Evolutionary conservation across 2,329 filamentous ascomycete genomes (phyloP).

Genomic region (Teratosphaeriaceae sp.): DNA sequence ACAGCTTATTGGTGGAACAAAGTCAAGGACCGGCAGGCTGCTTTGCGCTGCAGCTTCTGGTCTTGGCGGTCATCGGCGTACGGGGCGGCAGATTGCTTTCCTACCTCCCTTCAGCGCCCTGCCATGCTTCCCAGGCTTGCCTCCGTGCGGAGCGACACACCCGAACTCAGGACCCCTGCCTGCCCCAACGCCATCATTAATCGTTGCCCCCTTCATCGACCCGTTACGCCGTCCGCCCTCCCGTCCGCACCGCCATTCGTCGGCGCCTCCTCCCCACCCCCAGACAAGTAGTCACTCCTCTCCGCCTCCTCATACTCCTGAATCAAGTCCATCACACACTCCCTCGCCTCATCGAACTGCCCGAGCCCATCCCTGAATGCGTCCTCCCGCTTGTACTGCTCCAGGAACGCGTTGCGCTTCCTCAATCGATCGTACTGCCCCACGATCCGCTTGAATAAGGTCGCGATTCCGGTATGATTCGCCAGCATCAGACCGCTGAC

Average conservation of each 20-base stretch:
- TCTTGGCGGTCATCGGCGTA: no score
- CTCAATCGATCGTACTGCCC: conserved; percentile 88
- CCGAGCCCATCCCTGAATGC: conserved; percentile 86
- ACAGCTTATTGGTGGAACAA: no score
- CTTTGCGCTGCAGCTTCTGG: no score
- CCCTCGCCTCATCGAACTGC: conserved; percentile 91
- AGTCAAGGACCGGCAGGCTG: no score
- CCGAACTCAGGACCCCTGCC: no score
- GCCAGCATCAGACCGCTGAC: conserved; percentile 96
- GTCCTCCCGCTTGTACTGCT: conserved; percentile 91
- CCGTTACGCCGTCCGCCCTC: conserved; percentile 39
- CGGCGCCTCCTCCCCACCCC: conserved; percentile 18
- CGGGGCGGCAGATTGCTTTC: no score
- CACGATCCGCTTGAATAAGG: conserved; percentile 91
- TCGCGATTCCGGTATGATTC: conserved; percentile 95
- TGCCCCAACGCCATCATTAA: no score
- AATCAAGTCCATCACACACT: conserved; percentile 30
- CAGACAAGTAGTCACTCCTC: conserved; percentile 79
- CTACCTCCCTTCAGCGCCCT: no score
- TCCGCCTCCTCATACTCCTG: conserved; percentile 95
- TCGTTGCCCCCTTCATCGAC: no score
- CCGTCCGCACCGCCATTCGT: conserved; percentile 26
- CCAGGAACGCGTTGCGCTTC: conserved; percentile 94
- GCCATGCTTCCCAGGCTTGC: no score
- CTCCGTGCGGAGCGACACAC: no score